Percentiles rank a stretch among this genome's conserved stretches.
Evolutionary conservation across 768 basidiomycete genomes (phyloP).

Genomic region (Amanita rubescens): DNA sequence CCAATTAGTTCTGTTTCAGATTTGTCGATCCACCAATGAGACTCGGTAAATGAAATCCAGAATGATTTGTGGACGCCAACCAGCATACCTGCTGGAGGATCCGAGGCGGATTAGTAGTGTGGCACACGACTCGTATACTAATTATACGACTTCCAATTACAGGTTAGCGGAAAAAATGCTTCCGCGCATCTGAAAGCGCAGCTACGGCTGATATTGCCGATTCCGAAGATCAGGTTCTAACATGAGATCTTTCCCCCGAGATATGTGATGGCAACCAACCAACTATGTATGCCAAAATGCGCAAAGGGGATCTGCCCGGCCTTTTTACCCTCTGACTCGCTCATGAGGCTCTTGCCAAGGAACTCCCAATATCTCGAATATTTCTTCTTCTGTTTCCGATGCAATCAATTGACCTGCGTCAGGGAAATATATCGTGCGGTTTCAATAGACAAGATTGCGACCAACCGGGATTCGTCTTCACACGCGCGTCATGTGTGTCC

Average conservation of each 20-base stretch:
- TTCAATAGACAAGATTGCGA: constrained; percentile 10
- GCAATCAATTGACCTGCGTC: constrained; percentile 58
- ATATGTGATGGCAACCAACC: background rate
- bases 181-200: constrained; percentile 1
- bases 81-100: too few species aligned
- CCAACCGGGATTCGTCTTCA: constrained; percentile 55
- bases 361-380: constrained; percentile 69
- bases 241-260: background rate
- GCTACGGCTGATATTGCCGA: background rate
- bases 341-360: constrained; percentile 83
- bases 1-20: too few species aligned
- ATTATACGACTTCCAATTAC: background rate
- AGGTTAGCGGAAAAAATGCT: background rate
- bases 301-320: background rate
- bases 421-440: background rate
- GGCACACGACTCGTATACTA: background rate
- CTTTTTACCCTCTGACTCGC: constrained; percentile 40
- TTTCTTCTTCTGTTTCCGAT: constrained; percentile 80
- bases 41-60: too few species aligned
- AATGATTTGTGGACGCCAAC: too few species aligned
- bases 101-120: too few species aligned
- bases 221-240: background rate
- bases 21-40: too few species aligned
- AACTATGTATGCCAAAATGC: background rate
- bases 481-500: constrained; percentile 51